Evolutionary conservation across 2,329 filamentous ascomycete species (phyloP), one percentile per base, ranked within the genome.

Genomic region (Fusarium nisikadoi): DNA sequence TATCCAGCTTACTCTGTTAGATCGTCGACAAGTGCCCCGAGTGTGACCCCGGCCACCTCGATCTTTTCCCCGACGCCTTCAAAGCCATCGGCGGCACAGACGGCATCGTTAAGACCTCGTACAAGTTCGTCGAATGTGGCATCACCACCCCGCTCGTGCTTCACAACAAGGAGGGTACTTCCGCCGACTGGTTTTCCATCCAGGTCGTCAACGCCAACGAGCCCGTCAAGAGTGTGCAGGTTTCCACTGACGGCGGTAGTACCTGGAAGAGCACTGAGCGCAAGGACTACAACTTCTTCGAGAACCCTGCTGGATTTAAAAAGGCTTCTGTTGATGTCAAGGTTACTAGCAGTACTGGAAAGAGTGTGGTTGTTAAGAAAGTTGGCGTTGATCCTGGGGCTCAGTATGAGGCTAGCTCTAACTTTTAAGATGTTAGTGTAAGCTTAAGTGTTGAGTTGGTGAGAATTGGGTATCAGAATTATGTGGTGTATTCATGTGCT

Each of bases 191-290:
- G 83, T 81, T 79, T 74, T 78, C 77, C 46, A 81, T 82, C 84
- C 90, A 92, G 79, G 89, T 92, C 46, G 83, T 90, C 75, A 91
- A 92, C 80, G 81, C 87, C 75, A 90, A 90, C 77, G 83, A 87
- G 66, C 83, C 85, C 20, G 84, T 92, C 43, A 74, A 82, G 58
- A 84, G 81, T 70, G 83, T 92, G 29, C 89, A 92, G 72, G 89
- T 92, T 64, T 89, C 87, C 65, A 88, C 84, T 23, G 86, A 92
- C 75, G 84, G 87, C 16, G 90, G 90, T 23, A 83, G 74, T 58
- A 88, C 86, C 19, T 92, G 89, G 90, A 79, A 86, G 78, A 54
- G 77, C n/a, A 91, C 90, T 1, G 83, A 81, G 5, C 83, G 90
- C 52, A 79, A 84, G 62, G 79, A 82, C 33, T 89, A 89, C 78